Base-by-base conservation (phyloP, 306 rosid genomes). In the Cucurbita maxima region DNA sequence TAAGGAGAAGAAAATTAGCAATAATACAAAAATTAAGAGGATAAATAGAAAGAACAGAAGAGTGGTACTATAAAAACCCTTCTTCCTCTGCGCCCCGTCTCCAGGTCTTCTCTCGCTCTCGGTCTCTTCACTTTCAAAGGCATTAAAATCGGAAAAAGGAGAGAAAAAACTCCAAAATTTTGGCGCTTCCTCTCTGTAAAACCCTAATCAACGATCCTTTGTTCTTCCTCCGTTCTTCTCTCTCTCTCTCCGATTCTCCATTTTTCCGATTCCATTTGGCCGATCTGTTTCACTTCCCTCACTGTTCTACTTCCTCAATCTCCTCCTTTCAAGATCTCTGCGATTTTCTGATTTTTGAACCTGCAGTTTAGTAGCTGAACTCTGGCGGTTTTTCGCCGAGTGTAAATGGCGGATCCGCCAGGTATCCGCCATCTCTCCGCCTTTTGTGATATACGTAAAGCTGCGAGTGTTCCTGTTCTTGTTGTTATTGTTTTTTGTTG, bases 351-450 rank as follows among this genome's bases (percentile, higher is more conserved):
- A 72, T 72, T 51, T 62, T 8, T 74, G 19, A 38, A 38, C 76
- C 66, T 72, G 52, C 80, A 51, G 62, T 58, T n/a, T 76, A 71
- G 72, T 61, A 51, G 59, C 63, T 79, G 62, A 84, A 88, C 82
- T 88, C 97, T 93, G 96, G 97, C 94, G 86, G 86, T 84, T 64
- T 79, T 76, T 71, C 22, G 83, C 82, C 81, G 66, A 64, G 73
- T 72, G 84, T 91, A 83, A 88, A 94, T 94, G 99, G 87, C 86
- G 89, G 98, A 88, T 93, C 89, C 88, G 87, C 88, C 89, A 30
- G 85, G 87, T 76, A 56, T 88, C 96, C 85, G 93, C 86, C 84
- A 36, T 20, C 80, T 8, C 8, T 72, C 37, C 60, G 40, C 75
- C 63, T 76, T 78, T 70, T 78, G 76, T 76, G 76, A 13, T 83